A percentile compares a stretch with the other conserved stretches of the same genome.
Evolutionary conservation across 768 basidiomycete genomes (phyloP).

Genomic region (Mycena filopes): DNA sequence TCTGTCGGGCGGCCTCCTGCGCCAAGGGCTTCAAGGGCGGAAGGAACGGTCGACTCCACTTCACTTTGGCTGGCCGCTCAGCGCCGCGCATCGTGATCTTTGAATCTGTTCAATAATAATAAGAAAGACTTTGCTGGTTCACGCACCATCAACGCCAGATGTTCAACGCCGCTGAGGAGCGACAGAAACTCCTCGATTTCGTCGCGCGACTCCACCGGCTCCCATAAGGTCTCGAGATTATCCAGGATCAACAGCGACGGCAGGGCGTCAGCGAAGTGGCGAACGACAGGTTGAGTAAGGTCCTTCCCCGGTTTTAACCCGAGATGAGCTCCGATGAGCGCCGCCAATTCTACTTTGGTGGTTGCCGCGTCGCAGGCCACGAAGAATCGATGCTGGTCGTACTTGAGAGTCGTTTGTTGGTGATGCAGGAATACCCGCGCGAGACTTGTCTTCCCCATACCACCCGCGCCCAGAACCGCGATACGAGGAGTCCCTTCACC

Average conservation of each 20-base stretch:
- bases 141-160: slow-evolving; percentile 12
- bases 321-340: slow-evolving; percentile 1
- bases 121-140: neutral
- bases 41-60: slow-evolving; percentile 20
- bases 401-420: neutral
- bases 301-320: neutral
- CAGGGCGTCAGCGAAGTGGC: neutral
- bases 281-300: neutral
- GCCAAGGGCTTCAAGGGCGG: neutral
- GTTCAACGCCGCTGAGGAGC: neutral
- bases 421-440: slow-evolving; percentile 16
- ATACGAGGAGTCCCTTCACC: neutral
- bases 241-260: slow-evolving; percentile 12
- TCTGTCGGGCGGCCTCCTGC: slow-evolving; percentile 15
- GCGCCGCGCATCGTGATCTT: slow-evolving; percentile 25
- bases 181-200: slow-evolving; percentile 16
- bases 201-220: neutral
- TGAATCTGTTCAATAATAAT: too few relatives aligned
- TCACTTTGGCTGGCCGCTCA: slow-evolving; percentile 13
- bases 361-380: slow-evolving; percentile 2
- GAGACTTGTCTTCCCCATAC: slow-evolving; percentile 14
- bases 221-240: slow-evolving; percentile 21
- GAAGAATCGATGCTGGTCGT: slow-evolving; percentile 4
- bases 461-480: slow-evolving; percentile 14
- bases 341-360: neutral